A percentile compares a stretch with the other conserved stretches of the same genome.
These are phyloP conservation scores for Microbotryomycetes sp. DNA, from an alignment of 1,284 basidiomycete genomes.

Conservation along the genomic window DNA sequence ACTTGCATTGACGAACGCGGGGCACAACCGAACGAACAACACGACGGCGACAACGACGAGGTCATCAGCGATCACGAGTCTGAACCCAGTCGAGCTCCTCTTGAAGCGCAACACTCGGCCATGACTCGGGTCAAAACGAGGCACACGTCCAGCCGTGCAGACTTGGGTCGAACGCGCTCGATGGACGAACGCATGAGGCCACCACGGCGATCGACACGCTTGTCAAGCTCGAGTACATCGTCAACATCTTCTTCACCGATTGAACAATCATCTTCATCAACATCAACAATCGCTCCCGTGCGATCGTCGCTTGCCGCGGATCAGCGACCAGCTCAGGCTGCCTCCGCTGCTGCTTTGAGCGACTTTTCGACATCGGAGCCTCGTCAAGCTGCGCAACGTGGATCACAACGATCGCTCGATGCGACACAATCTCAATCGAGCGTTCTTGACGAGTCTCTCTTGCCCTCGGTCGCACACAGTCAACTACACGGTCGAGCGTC, in stretches of 20 bases:
- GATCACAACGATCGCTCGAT: background rate
- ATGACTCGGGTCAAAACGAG: too few species aligned
- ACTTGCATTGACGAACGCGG: background rate
- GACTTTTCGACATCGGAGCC: background rate
- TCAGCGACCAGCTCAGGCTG: background rate
- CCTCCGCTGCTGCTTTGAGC: background rate
- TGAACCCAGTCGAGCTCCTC: too few species aligned
- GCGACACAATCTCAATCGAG: background rate
- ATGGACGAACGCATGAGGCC: background rate
- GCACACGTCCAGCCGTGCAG: too few species aligned
- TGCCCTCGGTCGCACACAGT: slow-evolving; percentile 5
- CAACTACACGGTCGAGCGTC: background rate
- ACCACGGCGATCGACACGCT: background rate
- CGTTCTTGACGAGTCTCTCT: too few species aligned
- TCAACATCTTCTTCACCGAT: background rate
- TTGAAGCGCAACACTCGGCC: too few species aligned
- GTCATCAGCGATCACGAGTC: too few species aligned
- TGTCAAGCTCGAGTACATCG: background rate
- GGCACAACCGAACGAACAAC: background rate
- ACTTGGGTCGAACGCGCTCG: too few species aligned
- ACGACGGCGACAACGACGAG: background rate
- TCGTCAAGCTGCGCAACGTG: background rate
- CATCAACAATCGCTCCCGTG: background rate
- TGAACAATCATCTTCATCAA: background rate
- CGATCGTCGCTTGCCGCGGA: background rate